A percentile compares a stretch with the other conserved stretches of the same genome.
phyloP scores from a whole-genome alignment of 75 land plant genomes.

The Pinus albicaulis region DNA sequence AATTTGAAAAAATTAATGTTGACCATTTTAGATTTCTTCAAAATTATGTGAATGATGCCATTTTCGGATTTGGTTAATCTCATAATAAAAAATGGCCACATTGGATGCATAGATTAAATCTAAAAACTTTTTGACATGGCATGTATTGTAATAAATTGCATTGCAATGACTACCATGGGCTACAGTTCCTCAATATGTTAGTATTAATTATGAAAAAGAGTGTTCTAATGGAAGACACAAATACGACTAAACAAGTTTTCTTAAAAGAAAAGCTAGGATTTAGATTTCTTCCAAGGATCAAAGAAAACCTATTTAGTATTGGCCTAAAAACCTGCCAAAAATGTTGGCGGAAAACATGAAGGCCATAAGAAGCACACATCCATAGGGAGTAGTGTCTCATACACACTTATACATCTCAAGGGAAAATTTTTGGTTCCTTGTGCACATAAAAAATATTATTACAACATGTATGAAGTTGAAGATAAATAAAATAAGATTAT shows the following conservation, averaged over 20 bases:
- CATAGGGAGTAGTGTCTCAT: not conserved
- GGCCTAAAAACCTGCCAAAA: not conserved
- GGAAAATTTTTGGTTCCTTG: not conserved
- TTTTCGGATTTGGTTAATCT: too few species aligned
- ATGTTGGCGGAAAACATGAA: not conserved
- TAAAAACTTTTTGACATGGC: too few species aligned
- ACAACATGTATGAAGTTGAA: not conserved
- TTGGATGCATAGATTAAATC: too few species aligned
- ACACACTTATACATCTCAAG: constrained; percentile 2
- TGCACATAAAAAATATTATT: not conserved
- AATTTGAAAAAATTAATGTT: too few species aligned
- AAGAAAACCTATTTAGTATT: not conserved
- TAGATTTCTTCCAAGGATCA: not conserved
- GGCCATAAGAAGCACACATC: not conserved
- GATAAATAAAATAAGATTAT: not conserved
- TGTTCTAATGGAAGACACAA: not conserved
- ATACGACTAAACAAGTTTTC: not conserved
- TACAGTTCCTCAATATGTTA: too few species aligned
- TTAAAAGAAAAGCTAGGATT: not conserved
- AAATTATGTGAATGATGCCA: too few species aligned
- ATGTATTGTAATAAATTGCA: too few species aligned
- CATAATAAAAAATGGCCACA: too few species aligned
- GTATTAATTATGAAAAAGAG: too few species aligned
- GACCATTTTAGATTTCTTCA: too few species aligned
- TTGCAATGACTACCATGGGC: too few species aligned